Evolutionary conservation across 441 rosid genomes (phyloP), one percentile per base, ranked within the genome.

Genomic region (Adansonia grandidieri): DNA sequence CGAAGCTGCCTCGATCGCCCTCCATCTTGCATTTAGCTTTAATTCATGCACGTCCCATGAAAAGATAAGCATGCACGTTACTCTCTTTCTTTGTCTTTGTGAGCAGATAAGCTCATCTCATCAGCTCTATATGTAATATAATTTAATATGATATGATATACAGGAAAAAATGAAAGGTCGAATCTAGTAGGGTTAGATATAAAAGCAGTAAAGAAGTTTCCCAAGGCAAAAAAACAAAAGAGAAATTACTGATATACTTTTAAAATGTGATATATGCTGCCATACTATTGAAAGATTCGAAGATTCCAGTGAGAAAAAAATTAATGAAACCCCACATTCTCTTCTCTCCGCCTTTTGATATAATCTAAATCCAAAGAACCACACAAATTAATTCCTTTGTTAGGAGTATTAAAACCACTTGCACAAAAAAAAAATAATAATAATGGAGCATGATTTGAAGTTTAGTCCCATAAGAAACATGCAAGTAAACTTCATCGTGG

Each of bases 21-120:
- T 62, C 42, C 76, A 63, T 77, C 58, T 85, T 80, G 63, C 71
- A 81, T 80, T n/a, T 83, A 78, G 74, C 86, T 82, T 87, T 90
- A 77, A 81, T 78, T 82, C 89, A 83, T 90, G 85, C 86, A 87
- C 82, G 81, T 85, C 86, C 85, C 85, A 72, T 83, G 81, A 66
- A 82, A 66, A 54, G 51, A 79, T 54, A 73, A 44, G 4, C 24
- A 61, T 61, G 85, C 87, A 86, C 86, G 83, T 81, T 75, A 20
- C 80, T 71, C 78, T 73, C 78, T 82, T 80, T 61, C 44, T 40
- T 2, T 15, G 20, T 28, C 47, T 28, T 37, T 17, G 68, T 13
- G n/a, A 63, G 68, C 47, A 10, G 74, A 69, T 83, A 70, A 77
- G 42, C 78, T 79, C 57, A 77, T 44, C 45, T 70, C 47, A 24